Evolutionary conservation across 2,329 filamentous ascomycete species (phyloP).

Genomic region (Lachnellula cervina): DNA sequence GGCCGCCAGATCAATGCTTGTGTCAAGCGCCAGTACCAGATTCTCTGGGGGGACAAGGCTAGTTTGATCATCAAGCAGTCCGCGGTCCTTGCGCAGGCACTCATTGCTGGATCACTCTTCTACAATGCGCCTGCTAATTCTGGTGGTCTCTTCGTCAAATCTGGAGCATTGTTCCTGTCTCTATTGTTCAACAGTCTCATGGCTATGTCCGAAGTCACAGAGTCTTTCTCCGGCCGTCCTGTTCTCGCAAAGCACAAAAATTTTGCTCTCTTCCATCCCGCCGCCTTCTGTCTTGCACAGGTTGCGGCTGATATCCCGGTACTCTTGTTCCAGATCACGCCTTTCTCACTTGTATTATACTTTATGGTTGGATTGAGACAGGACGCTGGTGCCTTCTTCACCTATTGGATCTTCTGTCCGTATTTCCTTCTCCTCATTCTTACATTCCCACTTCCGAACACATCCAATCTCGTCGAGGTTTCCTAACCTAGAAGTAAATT

Average conservation of each 20-base stretch:
- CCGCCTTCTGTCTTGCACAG: constrained; percentile 54
- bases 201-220: constrained; percentile 61
- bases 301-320: constrained; percentile 52
- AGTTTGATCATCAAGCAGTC: constrained; percentile 60
- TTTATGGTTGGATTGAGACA: constrained; percentile 57
- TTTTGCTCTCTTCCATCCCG: constrained; percentile 55
- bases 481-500: too few species aligned
- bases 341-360: constrained; percentile 56
- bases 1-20: constrained; percentile 51
- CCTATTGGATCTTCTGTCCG: constrained; percentile 47
- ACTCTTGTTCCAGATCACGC: constrained; percentile 51
- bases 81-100: constrained; percentile 51
- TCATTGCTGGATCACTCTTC: constrained; percentile 63
- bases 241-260: constrained; percentile 54
- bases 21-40: constrained; percentile 57
- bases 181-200: constrained; percentile 58
- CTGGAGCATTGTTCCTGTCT: constrained; percentile 60
- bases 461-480: too few species aligned
- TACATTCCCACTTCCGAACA: too few species aligned
- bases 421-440: constrained; percentile 21
- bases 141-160: constrained; percentile 58
- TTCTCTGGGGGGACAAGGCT: constrained; percentile 59
- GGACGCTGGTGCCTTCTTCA: constrained; percentile 54
- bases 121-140: constrained; percentile 57
- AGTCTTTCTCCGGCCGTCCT: constrained; percentile 56